Percentiles rank a stretch among this genome's conserved stretches.
These are phyloP conservation scores for Neoboletus brunneissimus DNA, from an alignment of 768 basidiomycete species.

Conservation along the genomic window DNA sequence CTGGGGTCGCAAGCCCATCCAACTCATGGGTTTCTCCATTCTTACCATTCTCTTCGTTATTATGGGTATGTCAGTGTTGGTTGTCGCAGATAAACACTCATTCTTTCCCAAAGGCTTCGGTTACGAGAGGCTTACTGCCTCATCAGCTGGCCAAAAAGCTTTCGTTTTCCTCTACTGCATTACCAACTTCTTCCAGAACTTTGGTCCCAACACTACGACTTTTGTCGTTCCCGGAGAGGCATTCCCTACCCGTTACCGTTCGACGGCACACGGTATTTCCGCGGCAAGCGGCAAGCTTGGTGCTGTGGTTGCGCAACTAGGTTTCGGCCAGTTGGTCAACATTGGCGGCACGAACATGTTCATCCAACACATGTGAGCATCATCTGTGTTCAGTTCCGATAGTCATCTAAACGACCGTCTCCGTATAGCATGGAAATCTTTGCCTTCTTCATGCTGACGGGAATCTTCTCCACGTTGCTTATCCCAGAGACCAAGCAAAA, in stretches of 20 bases:
- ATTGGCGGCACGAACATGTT: constrained; percentile 63
- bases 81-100: not conserved
- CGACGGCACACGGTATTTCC: constrained; percentile 80
- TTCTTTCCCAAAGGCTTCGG: constrained; percentile 51
- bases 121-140: constrained; percentile 54
- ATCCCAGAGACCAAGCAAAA: constrained; percentile 74
- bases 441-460: constrained; percentile 84
- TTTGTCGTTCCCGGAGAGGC: constrained; percentile 80
- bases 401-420: constrained; percentile 1
- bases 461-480: constrained; percentile 76
- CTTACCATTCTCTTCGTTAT: constrained; percentile 65
- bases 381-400: not conserved
- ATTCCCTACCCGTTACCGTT: constrained; percentile 88
- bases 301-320: constrained; percentile 78
- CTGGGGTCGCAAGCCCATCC: constrained; percentile 83
- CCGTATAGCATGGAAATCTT: constrained; percentile 65
- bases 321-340: constrained; percentile 65
- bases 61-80: constrained; percentile 50
- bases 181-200: constrained; percentile 90
- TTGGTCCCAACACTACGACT: constrained; percentile 78
- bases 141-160: constrained; percentile 42
- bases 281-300: constrained; percentile 83
- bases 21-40: constrained; percentile 70
- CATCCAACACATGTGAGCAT: constrained; percentile 65
- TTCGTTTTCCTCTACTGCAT: constrained; percentile 85